Percentiles rank a stretch among this genome's conserved stretches.
Evolutionary conservation across 2,329 filamentous ascomycete species (phyloP).

Genomic region (Sporothrix inflata): DNA sequence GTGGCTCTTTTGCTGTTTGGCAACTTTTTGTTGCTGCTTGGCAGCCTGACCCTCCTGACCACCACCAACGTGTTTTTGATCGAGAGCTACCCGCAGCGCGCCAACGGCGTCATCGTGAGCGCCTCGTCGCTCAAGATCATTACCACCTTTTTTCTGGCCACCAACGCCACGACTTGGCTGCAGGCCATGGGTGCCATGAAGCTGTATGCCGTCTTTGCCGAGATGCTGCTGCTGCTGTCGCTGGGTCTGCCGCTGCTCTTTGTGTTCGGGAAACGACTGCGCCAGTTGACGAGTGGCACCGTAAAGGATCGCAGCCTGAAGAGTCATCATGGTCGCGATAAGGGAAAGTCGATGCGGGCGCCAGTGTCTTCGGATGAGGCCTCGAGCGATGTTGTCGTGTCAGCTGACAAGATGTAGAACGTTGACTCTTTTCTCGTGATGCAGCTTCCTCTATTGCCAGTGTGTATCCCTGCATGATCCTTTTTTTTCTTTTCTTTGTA

Average conservation of each 20-base stretch:
- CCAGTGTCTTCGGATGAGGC: not conserved
- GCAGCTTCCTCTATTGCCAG: not conserved
- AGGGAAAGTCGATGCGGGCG: not conserved
- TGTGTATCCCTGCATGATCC: not conserved
- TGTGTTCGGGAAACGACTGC: conserved; percentile 37
- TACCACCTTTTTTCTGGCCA: conserved; percentile 41
- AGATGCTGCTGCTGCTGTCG: conserved; percentile 39
- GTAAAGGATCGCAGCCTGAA: not conserved
- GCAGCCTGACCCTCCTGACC: conserved; percentile 39
- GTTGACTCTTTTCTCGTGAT: not conserved
- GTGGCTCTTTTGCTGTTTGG: conserved; percentile 40
- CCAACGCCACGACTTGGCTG: conserved; percentile 40
- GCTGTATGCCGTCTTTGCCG: conserved; percentile 40
- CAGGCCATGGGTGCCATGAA: conserved; percentile 37
- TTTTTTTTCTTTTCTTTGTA: not conserved
- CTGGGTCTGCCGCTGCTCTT: conserved; percentile 40
- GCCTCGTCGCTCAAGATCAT: conserved; percentile 41
- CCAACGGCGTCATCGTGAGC: conserved; percentile 41
- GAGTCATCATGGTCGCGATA: not conserved
- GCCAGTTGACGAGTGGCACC: conserved; percentile 38
- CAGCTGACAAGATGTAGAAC: not conserved
- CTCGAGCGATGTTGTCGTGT: not conserved
- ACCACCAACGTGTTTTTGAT: conserved; percentile 42
- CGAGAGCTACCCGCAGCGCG: conserved; percentile 42
- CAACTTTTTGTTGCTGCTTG: conserved; percentile 39